Evolutionary conservation across 164 flowering plant genomes (phyloP), one percentile per base, ranked within the genome.

Genomic region (Magnolia officinalis): DNA sequence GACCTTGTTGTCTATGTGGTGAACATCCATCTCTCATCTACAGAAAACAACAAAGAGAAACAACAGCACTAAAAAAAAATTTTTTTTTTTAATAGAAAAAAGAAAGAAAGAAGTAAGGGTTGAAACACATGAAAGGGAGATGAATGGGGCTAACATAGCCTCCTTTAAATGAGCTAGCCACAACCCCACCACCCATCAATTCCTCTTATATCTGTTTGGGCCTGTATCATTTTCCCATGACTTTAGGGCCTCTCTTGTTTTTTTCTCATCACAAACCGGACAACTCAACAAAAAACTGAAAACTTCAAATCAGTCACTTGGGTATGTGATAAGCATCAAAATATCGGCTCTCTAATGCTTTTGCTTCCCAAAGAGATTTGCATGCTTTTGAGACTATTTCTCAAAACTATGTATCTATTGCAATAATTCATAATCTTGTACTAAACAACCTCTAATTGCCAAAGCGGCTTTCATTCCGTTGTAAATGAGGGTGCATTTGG

Each of bases 11-110:
- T 80, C 80, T 14, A 52, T 71, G 24, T 72, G 61, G 61, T 55
- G 61, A 11, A 72, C 73, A 49, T 58, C 78, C 84, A 83, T 86
- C 45, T 72, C 68, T 51, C 67, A 21, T 23, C 61, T 16, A 11
- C 31, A 75, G 6, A 23, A 65, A 64, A 49, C 13, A 55, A 19
- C 61, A 55, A 16, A 55, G 16, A 55, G 61, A 55, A 55, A 55
- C 61, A 55, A 4, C 6, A 4, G 45, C 45, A 37, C 45, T 37
- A 5, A 5, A 5, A 3, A 5, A 5, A 0, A 1, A 3, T 37
- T 0, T 37, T 37, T 4, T 37, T 37, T 37, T 37, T 37, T 37
- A 4, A 23, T 23, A 23, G 24, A 37, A 37, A 2, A 2, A 16
- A 55, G 10, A 11, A 11, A 11, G 1, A 16, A 55, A 55, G 10